Percentiles rank a stretch among this genome's conserved stretches.
Evolutionary conservation across 2,329 filamentous ascomycete species (phyloP).

Genomic region (Chalaropsis ovoidea): DNA sequence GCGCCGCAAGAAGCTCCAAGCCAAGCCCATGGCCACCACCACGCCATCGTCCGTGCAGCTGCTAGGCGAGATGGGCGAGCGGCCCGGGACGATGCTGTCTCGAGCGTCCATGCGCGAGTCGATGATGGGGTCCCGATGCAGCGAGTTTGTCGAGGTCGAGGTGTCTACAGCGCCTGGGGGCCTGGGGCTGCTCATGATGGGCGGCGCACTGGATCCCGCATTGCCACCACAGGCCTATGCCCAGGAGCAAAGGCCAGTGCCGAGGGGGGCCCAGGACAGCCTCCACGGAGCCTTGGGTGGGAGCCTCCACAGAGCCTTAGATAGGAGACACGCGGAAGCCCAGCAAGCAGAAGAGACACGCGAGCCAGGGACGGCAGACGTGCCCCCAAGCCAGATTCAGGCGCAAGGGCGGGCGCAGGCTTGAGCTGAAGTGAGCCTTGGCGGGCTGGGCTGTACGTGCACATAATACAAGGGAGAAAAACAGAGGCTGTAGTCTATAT

Average conservation of each 20-base stretch:
- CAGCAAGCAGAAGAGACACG: neutral
- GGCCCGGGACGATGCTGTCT: neutral
- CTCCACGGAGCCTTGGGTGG: neutral
- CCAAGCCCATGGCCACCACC: neutral
- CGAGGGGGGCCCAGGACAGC: neutral
- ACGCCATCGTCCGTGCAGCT: neutral
- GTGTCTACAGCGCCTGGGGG: neutral
- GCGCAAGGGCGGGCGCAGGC: neutral
- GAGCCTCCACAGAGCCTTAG: neutral
- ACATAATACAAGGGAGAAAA: constrained; percentile 10
- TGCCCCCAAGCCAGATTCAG: neutral
- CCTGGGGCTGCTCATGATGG: neutral
- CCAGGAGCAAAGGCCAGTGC: neutral
- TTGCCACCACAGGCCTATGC: no score
- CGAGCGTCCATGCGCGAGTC: neutral
- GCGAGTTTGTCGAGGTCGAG: neutral
- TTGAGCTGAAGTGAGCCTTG: constrained; percentile 10
- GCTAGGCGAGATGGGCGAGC: neutral
- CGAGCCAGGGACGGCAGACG: neutral
- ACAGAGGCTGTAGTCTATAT: neutral
- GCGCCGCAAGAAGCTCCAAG: neutral
- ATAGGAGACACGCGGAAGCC: neutral
- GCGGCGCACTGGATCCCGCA: neutral
- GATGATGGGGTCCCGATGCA: neutral
- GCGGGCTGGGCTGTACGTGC: neutral